A percentile compares a stretch with the other conserved stretches of the same genome.
Evolutionary conservation across 306 rosid genomes (phyloP).

Genomic region (Myrica gale): DNA sequence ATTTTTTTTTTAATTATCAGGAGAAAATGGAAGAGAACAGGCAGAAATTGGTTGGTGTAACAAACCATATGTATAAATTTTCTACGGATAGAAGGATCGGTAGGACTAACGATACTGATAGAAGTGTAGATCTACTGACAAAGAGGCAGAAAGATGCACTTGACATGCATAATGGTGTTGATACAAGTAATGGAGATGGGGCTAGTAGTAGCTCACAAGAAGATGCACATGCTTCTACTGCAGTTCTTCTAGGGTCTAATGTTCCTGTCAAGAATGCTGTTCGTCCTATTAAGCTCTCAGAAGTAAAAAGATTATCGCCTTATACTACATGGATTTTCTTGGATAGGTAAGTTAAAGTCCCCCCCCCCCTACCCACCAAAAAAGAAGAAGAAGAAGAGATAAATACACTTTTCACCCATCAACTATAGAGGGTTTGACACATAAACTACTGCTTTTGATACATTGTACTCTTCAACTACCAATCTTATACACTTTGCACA

Average conservation of each 20-base stretch:
- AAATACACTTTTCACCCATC: too few species aligned
- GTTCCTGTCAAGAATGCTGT: slow-evolving; percentile 88
- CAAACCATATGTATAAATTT: slow-evolving; percentile 51
- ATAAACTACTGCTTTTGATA: too few species aligned
- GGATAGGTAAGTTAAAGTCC: slow-evolving; percentile 66
- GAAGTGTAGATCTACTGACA: slow-evolving; percentile 57
- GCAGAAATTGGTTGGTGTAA: slow-evolving; percentile 60
- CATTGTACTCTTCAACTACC: too few species aligned
- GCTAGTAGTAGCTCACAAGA: slow-evolving; percentile 64
- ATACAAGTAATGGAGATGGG: slow-evolving; percentile 52
- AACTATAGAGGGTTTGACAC: too few species aligned
- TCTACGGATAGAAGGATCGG: slow-evolving; percentile 57
- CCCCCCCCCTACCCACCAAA: slow-evolving; percentile 18
- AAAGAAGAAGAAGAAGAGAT: too few species aligned
- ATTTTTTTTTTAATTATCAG: slow-evolving; percentile 43
- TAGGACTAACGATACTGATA: slow-evolving; percentile 30
- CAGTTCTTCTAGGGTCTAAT: slow-evolving; percentile 93
- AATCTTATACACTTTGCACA: too few species aligned
- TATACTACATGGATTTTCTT: slow-evolving; percentile 97
- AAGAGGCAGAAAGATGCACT: slow-evolving; percentile 85
- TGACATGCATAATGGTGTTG: slow-evolving; percentile 77
- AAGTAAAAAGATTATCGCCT: slow-evolving; percentile 81
- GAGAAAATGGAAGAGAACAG: slow-evolving; percentile 77
- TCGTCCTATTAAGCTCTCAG: slow-evolving; percentile 85
- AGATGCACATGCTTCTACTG: slow-evolving; percentile 70